A percentile compares a stretch with the other conserved stretches of the same genome.
Evolutionary conservation across 1,139 yeast genomes (phyloP).

Genomic region (Hanseniaspora sp.): DNA sequence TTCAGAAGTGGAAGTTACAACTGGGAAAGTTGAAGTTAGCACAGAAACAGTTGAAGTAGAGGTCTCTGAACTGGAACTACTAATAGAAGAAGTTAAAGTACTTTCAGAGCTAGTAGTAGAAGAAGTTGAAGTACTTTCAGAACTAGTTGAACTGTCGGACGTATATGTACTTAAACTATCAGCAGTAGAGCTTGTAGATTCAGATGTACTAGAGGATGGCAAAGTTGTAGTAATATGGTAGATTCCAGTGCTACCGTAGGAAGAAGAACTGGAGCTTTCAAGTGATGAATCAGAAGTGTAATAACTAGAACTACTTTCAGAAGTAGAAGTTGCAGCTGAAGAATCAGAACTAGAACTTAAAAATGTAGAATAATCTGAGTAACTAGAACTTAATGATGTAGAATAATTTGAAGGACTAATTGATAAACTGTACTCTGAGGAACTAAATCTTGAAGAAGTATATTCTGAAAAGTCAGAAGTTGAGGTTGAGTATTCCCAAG

Average conservation of each 20-base stretch:
- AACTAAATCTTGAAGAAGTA: neutral
- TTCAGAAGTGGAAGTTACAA: neutral
- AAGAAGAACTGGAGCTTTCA: too few relatives aligned
- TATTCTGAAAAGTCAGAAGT: neutral
- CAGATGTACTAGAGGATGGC: too few relatives aligned
- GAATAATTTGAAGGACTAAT: neutral
- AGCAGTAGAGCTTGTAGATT: neutral
- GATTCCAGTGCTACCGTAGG: too few relatives aligned
- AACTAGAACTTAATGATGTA: neutral
- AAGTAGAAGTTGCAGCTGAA: neutral
- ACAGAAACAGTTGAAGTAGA: conserved; percentile 5
- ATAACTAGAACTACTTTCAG: too few relatives aligned
- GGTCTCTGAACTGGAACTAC: conserved; percentile 5
- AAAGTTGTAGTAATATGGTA: too few relatives aligned
- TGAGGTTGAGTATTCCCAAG: neutral
- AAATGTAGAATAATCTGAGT: neutral
- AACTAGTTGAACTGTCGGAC: conserved; percentile 12
- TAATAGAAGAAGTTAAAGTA: conserved; percentile 2
- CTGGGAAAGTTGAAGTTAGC: neutral
- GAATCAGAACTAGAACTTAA: neutral
- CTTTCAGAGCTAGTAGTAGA: too few relatives aligned
- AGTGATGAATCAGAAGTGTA: too few relatives aligned
- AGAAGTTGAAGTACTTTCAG: too few relatives aligned
- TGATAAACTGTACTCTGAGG: neutral
- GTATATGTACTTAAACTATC: conserved; percentile 3